Percentiles rank a stretch among this genome's conserved stretches.
phyloP scores from a whole-genome alignment of 768 basidiomycete genomes.

The Russula sp. region DNA sequence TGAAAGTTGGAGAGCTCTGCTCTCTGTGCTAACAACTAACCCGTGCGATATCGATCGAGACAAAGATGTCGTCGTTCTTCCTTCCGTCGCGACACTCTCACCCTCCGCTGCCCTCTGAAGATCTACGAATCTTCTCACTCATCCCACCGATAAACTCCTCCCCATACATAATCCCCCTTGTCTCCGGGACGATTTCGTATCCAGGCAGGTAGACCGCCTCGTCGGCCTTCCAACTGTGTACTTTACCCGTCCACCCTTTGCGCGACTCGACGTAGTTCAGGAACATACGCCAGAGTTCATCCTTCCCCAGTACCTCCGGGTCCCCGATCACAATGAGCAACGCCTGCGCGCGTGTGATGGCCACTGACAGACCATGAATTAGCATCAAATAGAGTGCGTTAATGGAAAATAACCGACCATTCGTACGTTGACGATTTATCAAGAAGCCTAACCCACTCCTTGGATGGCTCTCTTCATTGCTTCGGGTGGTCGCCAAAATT shows the following conservation, averaged over 20 bases:
- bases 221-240: conserved; percentile 39
- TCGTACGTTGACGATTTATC: conserved; percentile 40
- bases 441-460: conserved; percentile 38
- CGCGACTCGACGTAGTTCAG: conserved; percentile 51
- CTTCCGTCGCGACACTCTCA: background rate
- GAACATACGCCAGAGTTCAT: conserved; percentile 57
- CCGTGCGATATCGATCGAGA: background rate
- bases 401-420: conserved; percentile 35
- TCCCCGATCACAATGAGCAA: conserved; percentile 63
- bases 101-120: background rate
- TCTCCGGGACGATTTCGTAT: conserved; percentile 10
- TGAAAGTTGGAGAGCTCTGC: too few relatives aligned
- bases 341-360: conserved; percentile 62
- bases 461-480: conserved; percentile 34
- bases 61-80: background rate
- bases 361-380: conserved; percentile 41
- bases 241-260: conserved; percentile 54
- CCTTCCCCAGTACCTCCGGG: conserved; percentile 53
- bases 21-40: too few relatives aligned
- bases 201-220: background rate
- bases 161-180: background rate
- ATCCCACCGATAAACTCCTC: conserved; percentile 17
- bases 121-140: conserved; percentile 15
- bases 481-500: conserved; percentile 40
- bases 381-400: background rate